Base-by-base conservation (phyloP, 2,329 filamentous ascomycete genomes). In the Leptographium flavum region DNA sequence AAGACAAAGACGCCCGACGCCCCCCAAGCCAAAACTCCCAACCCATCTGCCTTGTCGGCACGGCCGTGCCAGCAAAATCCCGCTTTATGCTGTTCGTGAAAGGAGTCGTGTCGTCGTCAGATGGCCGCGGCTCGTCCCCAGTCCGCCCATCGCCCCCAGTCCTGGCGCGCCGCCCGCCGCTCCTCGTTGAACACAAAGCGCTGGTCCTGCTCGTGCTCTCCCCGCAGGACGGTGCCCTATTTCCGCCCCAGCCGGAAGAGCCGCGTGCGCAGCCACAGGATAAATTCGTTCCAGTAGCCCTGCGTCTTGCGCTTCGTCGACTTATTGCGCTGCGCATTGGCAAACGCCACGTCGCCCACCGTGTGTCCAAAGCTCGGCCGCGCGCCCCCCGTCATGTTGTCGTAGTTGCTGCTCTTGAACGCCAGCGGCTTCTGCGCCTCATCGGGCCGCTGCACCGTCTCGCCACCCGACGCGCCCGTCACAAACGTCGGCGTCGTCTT, bases 241-340 rank as follows among this genome's bases (percentile, higher is more conserved):
- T 44, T 50, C 22, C 42, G 47, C 21, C 49, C 47, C 36, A 54
- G 36, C 31, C 47, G 50, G 39, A 74, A 58, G 28, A 74, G 60
- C 48, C 69, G 66, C n/a, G 76, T 81, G 48, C 76, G 66, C 23
- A 81, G 57, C 77, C 77, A 81, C 45, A 81, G 64, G 42, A 81
- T 65, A 53, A 81, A 79, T 21, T 68, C 69, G 8, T 72, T 77
- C 76, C 76, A 81, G 33, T 74, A 69, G 49, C 71, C 67, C 49
- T 74, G 73, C 1, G 76, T 81, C 62, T 72, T 76, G 52, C 66
- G 69, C 63, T 79, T 81, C 47, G 73, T 66, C 8, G 65, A 64
- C 53, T 62, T 67, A 47, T 60, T 62, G 46, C 71, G 63, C 32
- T 61, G 58, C 5, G 61, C 63, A 14, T 59, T 60, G 46, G 66